These are phyloP conservation scores for Carex pumila DNA, from an alignment of 176 grass and related monocot genomes.

Conservation along the genomic window DNA sequence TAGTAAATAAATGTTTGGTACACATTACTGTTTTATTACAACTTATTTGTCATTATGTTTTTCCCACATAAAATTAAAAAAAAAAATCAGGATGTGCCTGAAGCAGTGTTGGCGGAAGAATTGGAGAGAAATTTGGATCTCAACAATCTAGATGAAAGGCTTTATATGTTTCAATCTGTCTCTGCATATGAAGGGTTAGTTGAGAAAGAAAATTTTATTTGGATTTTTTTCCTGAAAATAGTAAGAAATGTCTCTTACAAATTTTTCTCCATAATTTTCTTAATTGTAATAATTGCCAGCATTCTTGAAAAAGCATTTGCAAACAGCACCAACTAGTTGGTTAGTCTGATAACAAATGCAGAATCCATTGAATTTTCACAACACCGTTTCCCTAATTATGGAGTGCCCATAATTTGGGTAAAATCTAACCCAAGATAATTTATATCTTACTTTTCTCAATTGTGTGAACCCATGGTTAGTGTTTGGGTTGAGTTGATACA, in stretches of 20 bases:
- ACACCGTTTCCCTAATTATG: not conserved
- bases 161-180: constrained; percentile 63
- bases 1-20: not conserved
- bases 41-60: not conserved
- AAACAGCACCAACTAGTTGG: not conserved
- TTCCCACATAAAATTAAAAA: not conserved
- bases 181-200: constrained; percentile 91
- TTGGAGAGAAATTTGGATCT: constrained; percentile 77
- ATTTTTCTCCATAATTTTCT: not conserved
- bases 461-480: not conserved
- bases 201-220: not conserved
- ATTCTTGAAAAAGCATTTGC: not conserved
- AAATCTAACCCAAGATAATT: not conserved
- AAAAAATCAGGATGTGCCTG: constrained; percentile 62
- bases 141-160: constrained; percentile 80
- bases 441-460: not conserved
- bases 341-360: not conserved
- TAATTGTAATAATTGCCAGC: not conserved
- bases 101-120: constrained; percentile 65
- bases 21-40: not conserved
- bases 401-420: not conserved
- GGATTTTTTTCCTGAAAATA: not conserved
- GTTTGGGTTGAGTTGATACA: not conserved
- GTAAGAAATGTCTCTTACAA: not conserved
- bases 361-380: not conserved